phyloP scores from a whole-genome alignment of 2,329 filamentous ascomycete genomes.

The Xylaria sp. region DNA sequence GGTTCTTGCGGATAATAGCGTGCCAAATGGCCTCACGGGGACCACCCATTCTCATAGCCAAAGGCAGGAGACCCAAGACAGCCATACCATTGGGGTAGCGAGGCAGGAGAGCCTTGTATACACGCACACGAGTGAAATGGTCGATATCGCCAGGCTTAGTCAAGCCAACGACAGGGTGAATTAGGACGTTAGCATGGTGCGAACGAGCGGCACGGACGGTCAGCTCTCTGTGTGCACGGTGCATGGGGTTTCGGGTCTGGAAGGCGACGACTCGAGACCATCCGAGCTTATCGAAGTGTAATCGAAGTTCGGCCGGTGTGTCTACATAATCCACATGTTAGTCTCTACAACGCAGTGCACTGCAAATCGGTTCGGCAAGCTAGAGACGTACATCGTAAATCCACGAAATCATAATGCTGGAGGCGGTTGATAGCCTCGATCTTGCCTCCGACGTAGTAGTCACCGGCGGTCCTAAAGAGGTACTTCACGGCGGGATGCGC shows the following conservation, averaged over 20 bases:
- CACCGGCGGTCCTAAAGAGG: conserved; percentile 81
- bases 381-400: conserved; percentile 79
- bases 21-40: conserved; percentile 99
- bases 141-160: conserved; percentile 99
- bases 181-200: conserved; percentile 97
- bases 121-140: conserved; percentile 98
- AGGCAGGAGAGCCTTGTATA: conserved; percentile 96
- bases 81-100: conserved; percentile 99
- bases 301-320: conserved; percentile 91
- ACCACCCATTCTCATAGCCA: conserved; percentile 99
- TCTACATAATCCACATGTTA: conserved; percentile 60
- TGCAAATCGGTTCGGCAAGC: neutral
- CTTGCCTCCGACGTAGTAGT: conserved; percentile 96
- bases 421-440: conserved; percentile 93
- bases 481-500: conserved; percentile 94
- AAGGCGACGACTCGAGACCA: conserved; percentile 98
- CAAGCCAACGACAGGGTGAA: conserved; percentile 97
- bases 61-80: conserved; percentile 89
- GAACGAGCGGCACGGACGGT: conserved; percentile 96
- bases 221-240: conserved; percentile 96
- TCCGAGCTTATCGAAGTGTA: conserved; percentile 99
- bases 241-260: conserved; percentile 99
- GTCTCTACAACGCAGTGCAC: conserved; percentile 16
- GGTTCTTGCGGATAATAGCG: conserved; percentile 99
- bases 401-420: conserved; percentile 99